Percentiles rank a stretch among this genome's conserved stretches.
phyloP scores from a whole-genome alignment of 148 eudicot species.

The Vaccinium vitisidaea region DNA sequence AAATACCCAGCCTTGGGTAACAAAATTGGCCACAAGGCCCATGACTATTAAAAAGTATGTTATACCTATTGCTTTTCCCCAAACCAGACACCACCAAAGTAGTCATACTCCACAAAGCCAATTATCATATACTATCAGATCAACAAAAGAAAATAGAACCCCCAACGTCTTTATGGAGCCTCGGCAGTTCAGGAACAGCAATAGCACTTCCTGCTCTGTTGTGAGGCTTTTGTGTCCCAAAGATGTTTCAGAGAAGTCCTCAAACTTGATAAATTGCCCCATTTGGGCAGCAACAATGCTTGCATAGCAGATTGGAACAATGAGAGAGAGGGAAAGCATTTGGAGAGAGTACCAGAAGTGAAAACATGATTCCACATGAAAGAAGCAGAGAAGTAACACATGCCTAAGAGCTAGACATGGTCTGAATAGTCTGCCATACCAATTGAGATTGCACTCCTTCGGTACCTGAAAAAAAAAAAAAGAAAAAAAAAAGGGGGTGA shows the following conservation, averaged over 20 bases:
- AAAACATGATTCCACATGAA: not conserved
- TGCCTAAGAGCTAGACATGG: not conserved
- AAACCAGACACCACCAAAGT: not conserved
- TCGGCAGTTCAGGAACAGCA: conserved; percentile 56
- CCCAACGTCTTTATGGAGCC: conserved; percentile 50
- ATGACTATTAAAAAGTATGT: not conserved
- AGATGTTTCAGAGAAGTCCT: conserved; percentile 38
- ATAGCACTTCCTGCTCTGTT: conserved; percentile 32
- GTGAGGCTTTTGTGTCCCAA: conserved; percentile 44
- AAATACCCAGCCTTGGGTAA: not conserved
- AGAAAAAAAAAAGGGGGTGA: too few relatives aligned
- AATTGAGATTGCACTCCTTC: conserved; percentile 86
- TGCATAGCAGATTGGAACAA: conserved; percentile 88
- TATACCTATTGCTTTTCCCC: not conserved
- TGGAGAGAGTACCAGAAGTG: not conserved
- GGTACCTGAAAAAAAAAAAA: conserved; percentile 58
- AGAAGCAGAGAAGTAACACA: not conserved
- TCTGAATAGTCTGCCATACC: conserved; percentile 32
- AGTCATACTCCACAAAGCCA: not conserved
- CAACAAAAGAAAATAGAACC: conserved; percentile 72
- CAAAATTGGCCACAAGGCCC: not conserved
- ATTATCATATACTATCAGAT: conserved; percentile 14
- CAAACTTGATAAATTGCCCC: conserved; percentile 58
- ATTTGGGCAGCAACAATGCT: conserved; percentile 79
- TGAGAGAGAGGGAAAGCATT: conserved; percentile 32